These are phyloP conservation scores for Globisporangium ultimum DNA, from an alignment of 352 stramenopile species.

Conservation along the genomic window DNA sequence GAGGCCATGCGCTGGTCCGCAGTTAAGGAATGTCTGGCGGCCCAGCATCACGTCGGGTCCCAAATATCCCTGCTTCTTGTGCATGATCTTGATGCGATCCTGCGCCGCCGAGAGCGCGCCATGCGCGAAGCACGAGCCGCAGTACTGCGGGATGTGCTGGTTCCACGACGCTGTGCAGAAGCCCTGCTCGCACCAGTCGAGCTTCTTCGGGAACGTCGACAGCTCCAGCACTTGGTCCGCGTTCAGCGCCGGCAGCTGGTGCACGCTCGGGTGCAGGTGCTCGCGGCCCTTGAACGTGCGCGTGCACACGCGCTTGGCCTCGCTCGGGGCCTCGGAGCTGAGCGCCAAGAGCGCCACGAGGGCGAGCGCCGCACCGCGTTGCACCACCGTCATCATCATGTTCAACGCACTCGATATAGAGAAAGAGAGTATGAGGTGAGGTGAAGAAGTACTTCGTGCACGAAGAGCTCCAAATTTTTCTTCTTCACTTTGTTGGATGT, in stretches of 20 bases:
- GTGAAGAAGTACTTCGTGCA: too few species aligned
- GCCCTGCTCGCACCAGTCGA: slow-evolving; percentile 84
- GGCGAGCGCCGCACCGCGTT: neutral
- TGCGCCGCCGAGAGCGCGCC: slow-evolving; percentile 46
- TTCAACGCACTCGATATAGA: too few species aligned
- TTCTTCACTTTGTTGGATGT: too few species aligned
- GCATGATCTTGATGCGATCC: slow-evolving; percentile 68
- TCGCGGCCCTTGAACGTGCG: slow-evolving; percentile 44
- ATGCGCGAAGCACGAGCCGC: slow-evolving; percentile 75
- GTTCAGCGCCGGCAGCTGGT: slow-evolving; percentile 27
- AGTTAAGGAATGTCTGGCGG: slow-evolving; percentile 65
- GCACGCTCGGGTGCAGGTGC: slow-evolving; percentile 33
- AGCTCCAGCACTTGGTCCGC: slow-evolving; percentile 34
- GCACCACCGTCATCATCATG: neutral
- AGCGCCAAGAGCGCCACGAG: slow-evolving; percentile 2
- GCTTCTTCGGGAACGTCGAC: slow-evolving; percentile 40
- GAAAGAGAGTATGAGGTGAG: too few species aligned
- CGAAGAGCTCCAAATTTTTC: neutral
- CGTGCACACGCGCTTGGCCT: slow-evolving; percentile 40
- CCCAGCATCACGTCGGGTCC: slow-evolving; percentile 58
- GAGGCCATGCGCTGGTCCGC: slow-evolving; percentile 44
- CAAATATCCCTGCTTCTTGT: slow-evolving; percentile 33
- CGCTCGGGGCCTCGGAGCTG: neutral
- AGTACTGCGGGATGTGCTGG: slow-evolving; percentile 74
- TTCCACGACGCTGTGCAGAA: slow-evolving; percentile 65